Conservation (phyloP, 2,329 filamentous ascomycete species). For the Cladorrhinum sp. region DNA sequence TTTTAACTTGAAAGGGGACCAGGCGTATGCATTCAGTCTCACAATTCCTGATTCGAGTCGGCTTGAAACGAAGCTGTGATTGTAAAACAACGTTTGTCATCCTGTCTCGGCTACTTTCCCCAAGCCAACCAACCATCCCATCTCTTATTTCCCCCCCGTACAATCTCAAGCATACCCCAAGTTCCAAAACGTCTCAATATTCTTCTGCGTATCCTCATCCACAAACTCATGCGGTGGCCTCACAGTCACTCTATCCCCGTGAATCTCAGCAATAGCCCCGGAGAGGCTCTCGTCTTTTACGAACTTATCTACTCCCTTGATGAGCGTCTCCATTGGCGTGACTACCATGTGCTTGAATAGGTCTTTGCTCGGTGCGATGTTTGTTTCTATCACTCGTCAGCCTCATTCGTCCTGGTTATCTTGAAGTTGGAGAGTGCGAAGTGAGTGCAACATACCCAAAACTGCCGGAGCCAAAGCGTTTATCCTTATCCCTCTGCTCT, state of each 20-base stretch:
- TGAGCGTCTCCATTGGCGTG: constrained; percentile 49
- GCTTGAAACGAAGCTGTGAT: no score
- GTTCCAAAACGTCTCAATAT: constrained; percentile 46
- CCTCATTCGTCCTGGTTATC: not conserved
- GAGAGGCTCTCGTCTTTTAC: constrained; percentile 39
- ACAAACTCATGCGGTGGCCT: constrained; percentile 43
- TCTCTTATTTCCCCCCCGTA: no score
- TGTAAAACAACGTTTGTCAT: no score
- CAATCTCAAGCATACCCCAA: constrained; percentile 43
- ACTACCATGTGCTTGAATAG: constrained; percentile 48
- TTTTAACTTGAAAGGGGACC: no score
- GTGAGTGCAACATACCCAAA: constrained; percentile 38
- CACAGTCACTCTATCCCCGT: constrained; percentile 47
- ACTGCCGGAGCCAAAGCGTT: constrained; percentile 50
- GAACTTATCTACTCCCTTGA: constrained; percentile 43
- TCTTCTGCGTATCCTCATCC: constrained; percentile 46
- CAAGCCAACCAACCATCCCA: no score
- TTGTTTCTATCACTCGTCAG: constrained; percentile 41
- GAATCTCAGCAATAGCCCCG: constrained; percentile 49
- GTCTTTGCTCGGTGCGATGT: constrained; percentile 42
- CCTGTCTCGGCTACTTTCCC: no score
- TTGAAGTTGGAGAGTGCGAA: not conserved
- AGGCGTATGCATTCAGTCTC: no score
- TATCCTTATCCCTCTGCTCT: constrained; percentile 44
- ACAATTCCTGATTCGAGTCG: no score